phyloP scores from a whole-genome alignment of 169 alveolate species.

The Cryptosporidium canis region DNA sequence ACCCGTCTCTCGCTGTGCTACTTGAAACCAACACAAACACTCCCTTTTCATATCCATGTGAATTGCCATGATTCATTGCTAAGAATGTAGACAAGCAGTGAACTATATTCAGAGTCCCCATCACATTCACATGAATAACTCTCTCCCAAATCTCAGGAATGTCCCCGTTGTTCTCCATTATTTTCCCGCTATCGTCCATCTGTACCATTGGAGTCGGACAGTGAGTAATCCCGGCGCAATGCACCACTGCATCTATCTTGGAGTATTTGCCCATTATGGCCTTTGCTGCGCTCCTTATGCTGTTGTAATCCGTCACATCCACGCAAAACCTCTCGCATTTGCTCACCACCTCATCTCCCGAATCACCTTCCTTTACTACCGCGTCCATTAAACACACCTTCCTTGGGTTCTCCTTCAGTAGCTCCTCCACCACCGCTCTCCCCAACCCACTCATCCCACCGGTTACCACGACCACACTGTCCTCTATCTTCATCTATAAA shows the following conservation, averaged over 20 bases:
- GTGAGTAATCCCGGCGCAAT: slow-evolving; percentile 68
- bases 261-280: slow-evolving; percentile 7
- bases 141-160: slow-evolving; percentile 68
- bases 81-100: slow-evolving; percentile 44
- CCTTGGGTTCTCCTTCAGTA: slow-evolving; percentile 15
- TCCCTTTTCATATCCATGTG: slow-evolving; percentile 49
- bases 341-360: neutral
- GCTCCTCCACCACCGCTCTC: slow-evolving; percentile 22
- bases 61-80: slow-evolving; percentile 28
- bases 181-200: slow-evolving; percentile 26
- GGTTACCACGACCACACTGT: slow-evolving; percentile 18
- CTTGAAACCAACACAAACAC: slow-evolving; percentile 51
- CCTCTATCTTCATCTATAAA: slow-evolving; percentile 17
- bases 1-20: slow-evolving; percentile 60
- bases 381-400: slow-evolving; percentile 50
- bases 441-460: slow-evolving; percentile 64
- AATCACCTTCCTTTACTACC: neutral
- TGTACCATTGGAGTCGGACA: slow-evolving; percentile 66
- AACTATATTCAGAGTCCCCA: slow-evolving; percentile 40
- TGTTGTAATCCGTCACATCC: slow-evolving; percentile 12
- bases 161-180: slow-evolving; percentile 50
- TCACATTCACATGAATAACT: slow-evolving; percentile 28
- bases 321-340: neutral
- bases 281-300: slow-evolving; percentile 15
- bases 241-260: slow-evolving; percentile 36